Evolutionary conservation across 2,329 filamentous ascomycete species (phyloP).

Genomic region (Aspergillus pseudotamarii): DNA sequence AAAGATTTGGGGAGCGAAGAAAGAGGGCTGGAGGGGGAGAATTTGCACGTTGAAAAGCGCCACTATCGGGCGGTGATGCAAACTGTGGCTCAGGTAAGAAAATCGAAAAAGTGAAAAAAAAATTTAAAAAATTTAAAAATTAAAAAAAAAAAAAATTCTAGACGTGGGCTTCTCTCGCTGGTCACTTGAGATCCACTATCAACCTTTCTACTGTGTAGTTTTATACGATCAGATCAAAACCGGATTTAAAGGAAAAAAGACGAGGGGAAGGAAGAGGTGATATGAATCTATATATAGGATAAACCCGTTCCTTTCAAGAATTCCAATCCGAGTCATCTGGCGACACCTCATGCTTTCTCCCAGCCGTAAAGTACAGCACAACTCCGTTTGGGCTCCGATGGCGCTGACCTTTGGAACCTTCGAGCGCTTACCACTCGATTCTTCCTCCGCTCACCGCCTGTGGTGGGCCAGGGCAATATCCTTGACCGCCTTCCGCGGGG

Average conservation of each 20-base stretch:
- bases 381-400: slow-evolving; percentile 11
- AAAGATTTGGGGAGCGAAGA: slow-evolving; percentile 5
- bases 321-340: background rate
- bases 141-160: background rate
- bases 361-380: background rate
- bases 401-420: slow-evolving; percentile 40
- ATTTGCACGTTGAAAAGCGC: slow-evolving; percentile 43
- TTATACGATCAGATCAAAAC: background rate
- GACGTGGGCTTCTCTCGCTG: slow-evolving; percentile 24
- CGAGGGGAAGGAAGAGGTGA: background rate
- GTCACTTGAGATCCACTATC: slow-evolving; percentile 15
- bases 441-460: slow-evolving; percentile 30
- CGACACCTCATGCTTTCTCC: background rate
- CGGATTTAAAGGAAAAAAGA: background rate
- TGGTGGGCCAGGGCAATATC: slow-evolving; percentile 24
- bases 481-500: slow-evolving; percentile 21
- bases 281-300: background rate
- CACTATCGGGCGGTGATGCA: slow-evolving; percentile 35
- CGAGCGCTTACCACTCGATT: slow-evolving; percentile 37
- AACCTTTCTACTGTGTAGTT: background rate
- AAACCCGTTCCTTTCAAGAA: background rate
- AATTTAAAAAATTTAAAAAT: slow-evolving; percentile 4
- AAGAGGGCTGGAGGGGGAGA: slow-evolving; percentile 35
- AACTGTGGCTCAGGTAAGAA: background rate
- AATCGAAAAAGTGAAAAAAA: background rate